Conservation (phyloP, 116 monocot genomes). For the Dioscorea cayenensis region DNA sequence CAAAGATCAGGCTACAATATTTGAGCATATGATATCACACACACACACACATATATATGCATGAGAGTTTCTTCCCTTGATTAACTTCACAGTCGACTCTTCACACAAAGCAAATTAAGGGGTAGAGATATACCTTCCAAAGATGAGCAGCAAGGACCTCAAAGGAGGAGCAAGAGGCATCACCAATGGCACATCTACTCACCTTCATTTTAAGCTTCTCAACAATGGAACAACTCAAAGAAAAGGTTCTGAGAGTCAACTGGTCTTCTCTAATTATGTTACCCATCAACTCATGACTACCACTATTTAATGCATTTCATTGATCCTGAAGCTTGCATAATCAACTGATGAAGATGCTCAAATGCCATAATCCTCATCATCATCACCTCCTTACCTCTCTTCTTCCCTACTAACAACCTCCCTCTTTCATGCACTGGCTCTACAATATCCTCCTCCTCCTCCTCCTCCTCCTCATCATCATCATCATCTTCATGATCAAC, state of each 20-base stretch:
- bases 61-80: too few relatives aligned
- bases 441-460: too few relatives aligned
- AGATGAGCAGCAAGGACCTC: conserved; percentile 48
- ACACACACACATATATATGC: too few relatives aligned
- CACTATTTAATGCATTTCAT: neutral
- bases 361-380: conserved; percentile 15
- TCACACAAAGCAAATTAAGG: too few relatives aligned
- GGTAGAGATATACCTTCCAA: conserved; percentile 25
- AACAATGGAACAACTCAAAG: conserved; percentile 12
- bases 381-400: neutral
- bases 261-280: neutral
- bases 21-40: too few relatives aligned
- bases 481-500: neutral
- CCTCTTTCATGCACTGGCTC: conserved; percentile 34
- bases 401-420: conserved; percentile 14
- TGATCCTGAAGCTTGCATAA: conserved; percentile 16
- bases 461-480: too few relatives aligned
- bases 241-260: conserved; percentile 26
- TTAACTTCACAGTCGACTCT: too few relatives aligned
- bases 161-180: conserved; percentile 33
- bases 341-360: conserved; percentile 31
- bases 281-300: neutral
- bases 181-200: conserved; percentile 3
- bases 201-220: conserved; percentile 25
- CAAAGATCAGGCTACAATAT: too few relatives aligned